These are phyloP conservation scores for Ammopiptanthus mongolicus DNA, from an alignment of 306 rosid species.

Conservation along the genomic window DNA sequence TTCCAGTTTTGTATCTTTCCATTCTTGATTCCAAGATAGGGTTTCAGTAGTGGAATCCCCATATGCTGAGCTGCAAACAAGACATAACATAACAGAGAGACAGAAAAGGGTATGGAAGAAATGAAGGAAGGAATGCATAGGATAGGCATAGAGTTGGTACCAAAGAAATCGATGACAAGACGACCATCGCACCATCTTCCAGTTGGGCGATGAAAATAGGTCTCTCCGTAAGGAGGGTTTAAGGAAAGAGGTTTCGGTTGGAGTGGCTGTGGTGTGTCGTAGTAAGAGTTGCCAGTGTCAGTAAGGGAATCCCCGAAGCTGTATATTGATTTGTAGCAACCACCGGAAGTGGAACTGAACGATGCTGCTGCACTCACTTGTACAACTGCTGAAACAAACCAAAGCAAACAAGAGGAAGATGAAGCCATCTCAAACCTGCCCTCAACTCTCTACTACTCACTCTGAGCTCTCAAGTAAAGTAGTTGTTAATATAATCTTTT, in stretches of 20 bases:
- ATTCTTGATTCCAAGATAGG: constrained; percentile 15
- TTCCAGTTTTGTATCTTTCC: background rate
- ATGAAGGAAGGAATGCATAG: no score
- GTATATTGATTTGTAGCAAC: constrained; percentile 22
- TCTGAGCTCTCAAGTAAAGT: no score
- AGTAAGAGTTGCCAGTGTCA: constrained; percentile 27
- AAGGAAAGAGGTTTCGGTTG: background rate
- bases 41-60: constrained; percentile 27
- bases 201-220: constrained; percentile 25
- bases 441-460: no score
- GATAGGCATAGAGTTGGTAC: background rate
- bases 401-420: background rate
- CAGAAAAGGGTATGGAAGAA: no score
- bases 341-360: background rate
- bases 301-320: constrained; percentile 40
- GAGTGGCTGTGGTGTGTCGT: background rate
- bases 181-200: constrained; percentile 37
- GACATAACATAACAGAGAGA: background rate
- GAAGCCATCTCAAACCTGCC: background rate
- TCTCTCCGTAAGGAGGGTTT: constrained; percentile 27
- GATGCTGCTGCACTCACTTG: background rate
- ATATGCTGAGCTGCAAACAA: constrained; percentile 21
- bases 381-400: background rate
- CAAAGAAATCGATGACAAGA: constrained; percentile 21
- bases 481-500: no score